These are phyloP conservation scores for Diaporthe citriasiana DNA, from an alignment of 2,329 filamentous ascomycete species.

Conservation along the genomic window DNA sequence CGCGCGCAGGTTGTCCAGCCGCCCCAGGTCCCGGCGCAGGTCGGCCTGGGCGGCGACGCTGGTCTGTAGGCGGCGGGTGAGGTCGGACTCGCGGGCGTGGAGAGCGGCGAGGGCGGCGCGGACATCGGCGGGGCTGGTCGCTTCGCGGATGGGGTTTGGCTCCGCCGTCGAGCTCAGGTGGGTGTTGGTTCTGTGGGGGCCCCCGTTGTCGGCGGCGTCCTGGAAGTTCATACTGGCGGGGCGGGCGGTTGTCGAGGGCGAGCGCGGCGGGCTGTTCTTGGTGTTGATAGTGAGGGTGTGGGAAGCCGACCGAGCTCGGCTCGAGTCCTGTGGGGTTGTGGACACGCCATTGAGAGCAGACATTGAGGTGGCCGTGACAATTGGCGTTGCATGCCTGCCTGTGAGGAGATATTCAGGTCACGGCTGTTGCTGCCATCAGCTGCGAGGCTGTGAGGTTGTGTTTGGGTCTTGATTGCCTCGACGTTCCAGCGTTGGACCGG, in stretches of 20 bases:
- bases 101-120: conserved; percentile 82
- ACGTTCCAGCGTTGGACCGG: background rate
- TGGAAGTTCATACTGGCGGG: conserved; percentile 34
- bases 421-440: conserved; percentile 39
- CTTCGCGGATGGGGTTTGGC: conserved; percentile 70
- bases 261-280: conserved; percentile 39
- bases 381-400: conserved; percentile 59
- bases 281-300: conserved; percentile 43
- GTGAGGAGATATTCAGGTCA: conserved; percentile 33
- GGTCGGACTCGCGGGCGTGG: conserved; percentile 79
- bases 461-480: background rate
- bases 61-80: conserved; percentile 81
- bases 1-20: conserved; percentile 90
- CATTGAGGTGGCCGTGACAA: conserved; percentile 60
- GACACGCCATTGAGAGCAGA: conserved; percentile 62
- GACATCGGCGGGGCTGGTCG: conserved; percentile 83
- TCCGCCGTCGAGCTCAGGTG: conserved; percentile 46
- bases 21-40: conserved; percentile 86
- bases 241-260: conserved; percentile 30
- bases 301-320: conserved; percentile 43
- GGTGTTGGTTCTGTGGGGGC: conserved; percentile 40
- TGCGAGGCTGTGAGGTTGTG: conserved; percentile 29
- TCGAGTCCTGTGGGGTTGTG: conserved; percentile 46
- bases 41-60: conserved; percentile 88
- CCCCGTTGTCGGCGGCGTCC: conserved; percentile 39